Conservation (phyloP, 2,329 filamentous ascomycete species). For the Colletotrichum coccodes region DNA sequence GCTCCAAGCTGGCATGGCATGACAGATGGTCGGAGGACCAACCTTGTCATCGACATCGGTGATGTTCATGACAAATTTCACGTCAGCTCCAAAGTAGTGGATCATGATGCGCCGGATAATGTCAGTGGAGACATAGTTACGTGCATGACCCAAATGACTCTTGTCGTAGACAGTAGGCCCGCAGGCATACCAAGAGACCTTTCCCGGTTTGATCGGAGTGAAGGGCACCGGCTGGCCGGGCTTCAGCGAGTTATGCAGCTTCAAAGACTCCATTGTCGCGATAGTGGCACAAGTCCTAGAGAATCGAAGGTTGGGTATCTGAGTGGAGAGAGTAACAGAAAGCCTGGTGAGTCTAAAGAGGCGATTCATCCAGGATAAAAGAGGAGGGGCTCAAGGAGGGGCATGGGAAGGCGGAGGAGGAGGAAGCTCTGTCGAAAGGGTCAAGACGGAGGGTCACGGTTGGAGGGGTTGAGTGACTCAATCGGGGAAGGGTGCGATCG, state of each 20-base stretch:
- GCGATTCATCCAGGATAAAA: constrained; percentile 44
- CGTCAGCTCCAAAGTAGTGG: constrained; percentile 84
- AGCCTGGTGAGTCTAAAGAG: constrained; percentile 39
- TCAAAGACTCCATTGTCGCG: constrained; percentile 66
- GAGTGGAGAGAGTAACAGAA: constrained; percentile 41
- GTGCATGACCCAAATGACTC: constrained; percentile 82
- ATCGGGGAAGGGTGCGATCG: background rate
- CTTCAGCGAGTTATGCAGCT: constrained; percentile 83
- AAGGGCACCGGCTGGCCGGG: constrained; percentile 79
- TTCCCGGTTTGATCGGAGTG: constrained; percentile 74
- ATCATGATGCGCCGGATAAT: constrained; percentile 85
- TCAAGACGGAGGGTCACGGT: background rate
- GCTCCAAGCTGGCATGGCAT: background rate
- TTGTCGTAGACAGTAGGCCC: constrained; percentile 89
- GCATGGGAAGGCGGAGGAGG: background rate
- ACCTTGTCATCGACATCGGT: constrained; percentile 86
- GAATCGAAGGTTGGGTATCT: constrained; percentile 37
- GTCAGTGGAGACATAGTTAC: constrained; percentile 92
- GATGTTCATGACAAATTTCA: constrained; percentile 93
- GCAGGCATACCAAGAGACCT: constrained; percentile 89
- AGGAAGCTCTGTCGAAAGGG: background rate
- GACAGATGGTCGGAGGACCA: constrained; percentile 6
- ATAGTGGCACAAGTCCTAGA: constrained; percentile 47
- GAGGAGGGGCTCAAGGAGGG: background rate
- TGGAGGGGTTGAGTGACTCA: constrained; percentile 17